Evolutionary conservation across 495 filamentous ascomycete genomes (phyloP), one percentile per base, ranked within the genome.

Genomic region (Usnea hakonensis): DNA sequence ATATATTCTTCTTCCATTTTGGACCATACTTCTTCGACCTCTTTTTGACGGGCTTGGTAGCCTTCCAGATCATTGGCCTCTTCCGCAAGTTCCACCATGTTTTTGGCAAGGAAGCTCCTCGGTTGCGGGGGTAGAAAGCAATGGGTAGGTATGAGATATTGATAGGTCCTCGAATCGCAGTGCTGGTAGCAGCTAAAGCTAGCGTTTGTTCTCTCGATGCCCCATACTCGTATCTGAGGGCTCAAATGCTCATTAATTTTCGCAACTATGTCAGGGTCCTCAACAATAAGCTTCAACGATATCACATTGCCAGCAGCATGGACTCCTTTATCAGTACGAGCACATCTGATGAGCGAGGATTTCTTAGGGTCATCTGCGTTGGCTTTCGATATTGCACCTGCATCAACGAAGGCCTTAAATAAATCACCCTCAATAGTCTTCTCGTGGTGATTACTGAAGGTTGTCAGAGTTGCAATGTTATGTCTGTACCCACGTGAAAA

Each of bases 381-480:
- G 60, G 90, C 91, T 69, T 95, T 96, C 28, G 93, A 96, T 63
- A 98, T 94, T 64, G 93, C 92, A 26, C 91, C 90, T 26, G 92
- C 90, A 10, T 83, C 84, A 38, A 98, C 88, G 60, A 98, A 87
- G 16, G 95, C 94, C 17, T 83, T 80, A 70, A 98, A 98, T 0
- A 98, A 78, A 67, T 98, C 94, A n/a, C 94, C 91, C 72, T 97
- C 94, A 60, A 98, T 97, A 1, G 91, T 97, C 76, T 90, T 92
- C 65, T 95, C 86, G 41, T 87, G 74, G 58, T 75, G 73, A 67
- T 82, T 83, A 63, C 67, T 66, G 69, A 41, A 13, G 21, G 26
- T 26, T 17, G 38, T 55, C 23, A 35, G 38, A 63, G 19, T 2
- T 32, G 48, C 48, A 52, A 46, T 54, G 37, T 28, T 19, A 33